phyloP scores from a whole-genome alignment of 257 asterid genomes.

The Rauvolfia tetraphylla region DNA sequence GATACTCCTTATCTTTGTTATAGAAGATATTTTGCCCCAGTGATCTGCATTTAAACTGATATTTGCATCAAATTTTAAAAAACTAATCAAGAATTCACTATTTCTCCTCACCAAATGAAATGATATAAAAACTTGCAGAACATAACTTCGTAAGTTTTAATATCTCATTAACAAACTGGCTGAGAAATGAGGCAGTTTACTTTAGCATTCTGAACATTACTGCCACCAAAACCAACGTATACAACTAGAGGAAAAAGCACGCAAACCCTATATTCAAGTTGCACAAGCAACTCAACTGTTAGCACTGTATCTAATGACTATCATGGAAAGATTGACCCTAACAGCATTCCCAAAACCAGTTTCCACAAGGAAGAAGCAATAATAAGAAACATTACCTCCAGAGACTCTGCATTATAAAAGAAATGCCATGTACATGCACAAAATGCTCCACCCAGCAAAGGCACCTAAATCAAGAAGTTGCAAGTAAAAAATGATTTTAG shows the following conservation, averaged over 20 bases:
- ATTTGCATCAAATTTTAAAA: neutral
- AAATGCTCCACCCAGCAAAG: constrained; percentile 92
- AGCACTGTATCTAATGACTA: neutral
- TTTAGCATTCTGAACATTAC: neutral
- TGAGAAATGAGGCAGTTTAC: no score
- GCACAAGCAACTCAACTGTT: neutral
- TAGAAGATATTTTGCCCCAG: neutral
- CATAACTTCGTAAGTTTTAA: neutral
- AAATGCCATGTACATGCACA: constrained; percentile 99
- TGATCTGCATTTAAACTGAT: neutral
- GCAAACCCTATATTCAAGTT: neutral
- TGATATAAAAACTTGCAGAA: neutral
- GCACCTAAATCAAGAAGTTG: constrained; percentile 57
- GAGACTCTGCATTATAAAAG: constrained; percentile 91
- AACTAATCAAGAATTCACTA: neutral
- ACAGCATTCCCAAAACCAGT: neutral
- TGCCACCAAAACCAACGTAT: neutral
- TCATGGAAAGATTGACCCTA: neutral
- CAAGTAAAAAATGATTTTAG: constrained; percentile 4
- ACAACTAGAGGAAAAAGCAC: neutral
- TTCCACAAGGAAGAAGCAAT: neutral
- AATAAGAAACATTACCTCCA: constrained; percentile 55
- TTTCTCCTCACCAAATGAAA: no score
- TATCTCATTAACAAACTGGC: neutral
- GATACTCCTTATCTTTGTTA: neutral